Conservation (phyloP, 1,139 yeast species). For the Hemisphaericaspora subhashii region DNA sequence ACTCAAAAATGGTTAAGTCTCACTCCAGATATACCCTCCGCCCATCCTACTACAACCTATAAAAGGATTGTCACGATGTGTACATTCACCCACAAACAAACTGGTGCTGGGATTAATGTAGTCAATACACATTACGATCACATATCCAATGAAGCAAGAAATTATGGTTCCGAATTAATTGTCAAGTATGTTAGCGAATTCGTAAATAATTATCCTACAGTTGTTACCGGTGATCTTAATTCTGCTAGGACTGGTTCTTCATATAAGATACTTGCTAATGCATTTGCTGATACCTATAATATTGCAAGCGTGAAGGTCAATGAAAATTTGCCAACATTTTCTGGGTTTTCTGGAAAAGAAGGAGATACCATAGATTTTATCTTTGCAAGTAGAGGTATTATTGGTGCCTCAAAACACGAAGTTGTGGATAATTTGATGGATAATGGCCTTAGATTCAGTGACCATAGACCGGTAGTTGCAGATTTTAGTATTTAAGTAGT, state of each 20-base stretch:
- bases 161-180: slow-evolving; percentile 29
- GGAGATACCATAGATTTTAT: slow-evolving; percentile 27
- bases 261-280: slow-evolving; percentile 32
- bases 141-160: slow-evolving; percentile 39
- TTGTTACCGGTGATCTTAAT: slow-evolving; percentile 34
- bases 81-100: slow-evolving; percentile 24
- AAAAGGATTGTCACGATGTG: slow-evolving; percentile 42
- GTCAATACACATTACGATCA: slow-evolving; percentile 50
- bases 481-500: background rate
- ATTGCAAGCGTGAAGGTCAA: slow-evolving; percentile 22
- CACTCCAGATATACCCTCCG: slow-evolving; percentile 39
- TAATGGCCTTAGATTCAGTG: slow-evolving; percentile 33
- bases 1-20: slow-evolving; percentile 43
- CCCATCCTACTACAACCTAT: slow-evolving; percentile 40
- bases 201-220: slow-evolving; percentile 31
- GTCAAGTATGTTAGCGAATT: slow-evolving; percentile 29
- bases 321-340: slow-evolving; percentile 33
- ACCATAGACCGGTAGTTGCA: slow-evolving; percentile 45
- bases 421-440: slow-evolving; percentile 30
- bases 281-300: slow-evolving; percentile 21
- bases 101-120: slow-evolving; percentile 29
- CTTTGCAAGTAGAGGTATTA: slow-evolving; percentile 18
- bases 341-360: slow-evolving; percentile 35
- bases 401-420: slow-evolving; percentile 20
- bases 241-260: slow-evolving; percentile 20